These are phyloP conservation scores for Colletotrichum paranaense DNA, from an alignment of 2,329 filamentous ascomycete species.

Conservation along the genomic window DNA sequence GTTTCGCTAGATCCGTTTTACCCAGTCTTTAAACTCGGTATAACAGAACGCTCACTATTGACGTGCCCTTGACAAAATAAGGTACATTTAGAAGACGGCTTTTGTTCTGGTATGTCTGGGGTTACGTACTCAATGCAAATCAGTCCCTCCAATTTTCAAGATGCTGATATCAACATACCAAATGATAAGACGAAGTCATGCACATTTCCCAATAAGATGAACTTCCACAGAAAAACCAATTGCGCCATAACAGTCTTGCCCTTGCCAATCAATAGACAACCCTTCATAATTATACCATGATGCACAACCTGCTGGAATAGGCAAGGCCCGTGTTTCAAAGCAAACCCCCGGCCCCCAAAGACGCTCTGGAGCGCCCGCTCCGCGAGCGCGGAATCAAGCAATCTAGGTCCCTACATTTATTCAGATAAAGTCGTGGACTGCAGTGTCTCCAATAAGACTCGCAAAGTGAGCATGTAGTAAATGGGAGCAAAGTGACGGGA, in stretches of 20 bases:
- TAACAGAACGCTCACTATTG: no score
- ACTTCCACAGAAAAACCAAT: neutral
- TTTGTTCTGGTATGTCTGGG: neutral
- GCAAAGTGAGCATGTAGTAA: neutral
- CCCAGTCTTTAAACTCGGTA: no score
- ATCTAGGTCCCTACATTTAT: neutral
- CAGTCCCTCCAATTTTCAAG: no score
- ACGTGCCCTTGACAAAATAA: no score
- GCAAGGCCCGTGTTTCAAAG: constrained; percentile 1
- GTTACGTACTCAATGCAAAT: no score
- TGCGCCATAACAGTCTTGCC: neutral
- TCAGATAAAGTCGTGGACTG: neutral
- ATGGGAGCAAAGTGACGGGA: neutral
- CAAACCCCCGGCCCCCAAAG: neutral
- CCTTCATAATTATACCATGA: neutral
- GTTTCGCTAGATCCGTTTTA: no score
- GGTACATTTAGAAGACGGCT: no score
- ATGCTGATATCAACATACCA: no score
- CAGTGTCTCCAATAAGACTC: neutral
- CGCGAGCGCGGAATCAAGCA: neutral
- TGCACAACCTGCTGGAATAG: neutral
- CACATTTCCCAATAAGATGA: no score
- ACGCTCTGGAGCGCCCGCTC: neutral
- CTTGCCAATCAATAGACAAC: neutral
- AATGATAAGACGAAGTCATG: no score